phyloP scores from a whole-genome alignment of 495 filamentous ascomycete species.

The Antarctomyces pellizariae region DNA sequence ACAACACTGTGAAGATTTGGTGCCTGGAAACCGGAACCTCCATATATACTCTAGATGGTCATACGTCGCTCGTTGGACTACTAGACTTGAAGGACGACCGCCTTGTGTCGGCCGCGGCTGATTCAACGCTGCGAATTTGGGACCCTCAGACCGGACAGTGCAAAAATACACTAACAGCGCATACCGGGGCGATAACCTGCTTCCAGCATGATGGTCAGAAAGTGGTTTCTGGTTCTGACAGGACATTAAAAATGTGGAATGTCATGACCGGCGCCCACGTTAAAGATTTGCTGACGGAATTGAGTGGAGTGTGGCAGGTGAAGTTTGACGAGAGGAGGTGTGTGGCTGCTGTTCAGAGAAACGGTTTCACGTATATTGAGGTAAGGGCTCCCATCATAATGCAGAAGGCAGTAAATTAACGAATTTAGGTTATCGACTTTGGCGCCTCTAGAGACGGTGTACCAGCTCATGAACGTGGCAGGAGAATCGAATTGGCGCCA shows the following conservation, averaged over 20 bases:
- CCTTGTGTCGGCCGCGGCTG: conserved; percentile 84
- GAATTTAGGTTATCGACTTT: conserved; percentile 58
- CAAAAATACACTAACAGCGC: conserved; percentile 68
- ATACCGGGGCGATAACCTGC: conserved; percentile 94
- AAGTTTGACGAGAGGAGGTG: conserved; percentile 90
- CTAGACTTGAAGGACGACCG: conserved; percentile 70
- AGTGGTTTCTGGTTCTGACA: conserved; percentile 86
- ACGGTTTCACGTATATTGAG: conserved; percentile 85
- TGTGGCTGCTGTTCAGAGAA: conserved; percentile 88
- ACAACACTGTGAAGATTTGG: conserved; percentile 95
- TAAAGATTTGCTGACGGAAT: conserved; percentile 81
- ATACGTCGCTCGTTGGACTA: conserved; percentile 80
- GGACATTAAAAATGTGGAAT: conserved; percentile 98
- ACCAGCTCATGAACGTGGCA: conserved; percentile 49
- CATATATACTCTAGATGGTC: conserved; percentile 79
- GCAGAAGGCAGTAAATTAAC: conserved; percentile 6
- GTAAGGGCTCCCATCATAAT: conserved; percentile 25
- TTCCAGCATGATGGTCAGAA: conserved; percentile 97
- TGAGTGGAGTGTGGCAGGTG: conserved; percentile 95
- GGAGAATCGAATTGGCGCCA: conserved; percentile 51
- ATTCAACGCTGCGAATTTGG: conserved; percentile 91
- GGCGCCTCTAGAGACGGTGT: conserved; percentile 69
- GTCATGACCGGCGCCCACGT: conserved; percentile 78
- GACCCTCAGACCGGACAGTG: conserved; percentile 86
- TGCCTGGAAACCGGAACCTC: conserved; percentile 73